Percentiles rank a stretch among this genome's conserved stretches.
Conservation (phyloP, 2,329 filamentous ascomycete genomes). For the Colletotrichum zoysiae region DNA sequence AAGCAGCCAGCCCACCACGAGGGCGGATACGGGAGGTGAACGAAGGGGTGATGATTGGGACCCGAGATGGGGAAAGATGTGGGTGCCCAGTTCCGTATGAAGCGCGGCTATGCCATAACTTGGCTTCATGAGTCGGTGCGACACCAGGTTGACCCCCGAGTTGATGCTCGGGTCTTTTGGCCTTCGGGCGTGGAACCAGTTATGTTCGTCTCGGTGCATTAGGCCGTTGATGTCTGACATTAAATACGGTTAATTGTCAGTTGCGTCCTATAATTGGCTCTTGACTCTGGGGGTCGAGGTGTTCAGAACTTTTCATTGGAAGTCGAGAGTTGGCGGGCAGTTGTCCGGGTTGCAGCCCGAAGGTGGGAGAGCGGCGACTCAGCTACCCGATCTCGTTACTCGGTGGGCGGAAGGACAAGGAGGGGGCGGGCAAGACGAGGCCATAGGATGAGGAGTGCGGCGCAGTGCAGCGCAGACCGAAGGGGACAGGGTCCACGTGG, state of each 20-base stretch:
- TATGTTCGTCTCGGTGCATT: constrained; percentile 9
- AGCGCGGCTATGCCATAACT: background rate
- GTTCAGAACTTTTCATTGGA: constrained; percentile 7
- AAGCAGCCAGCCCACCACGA: constrained; percentile 15
- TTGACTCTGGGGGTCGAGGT: background rate
- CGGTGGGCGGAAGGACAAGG: constrained; percentile 38
- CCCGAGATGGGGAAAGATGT: constrained; percentile 2
- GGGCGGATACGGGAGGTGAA: constrained; percentile 21
- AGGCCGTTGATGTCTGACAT: constrained; percentile 37
- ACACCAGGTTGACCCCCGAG: background rate
- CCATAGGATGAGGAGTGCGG: constrained; percentile 20
- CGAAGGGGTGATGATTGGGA: constrained; percentile 10
- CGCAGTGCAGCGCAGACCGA: constrained; percentile 21
- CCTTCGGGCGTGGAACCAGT: background rate
- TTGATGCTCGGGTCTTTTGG: background rate
- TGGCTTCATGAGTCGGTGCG: background rate
- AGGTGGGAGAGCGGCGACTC: constrained; percentile 30
- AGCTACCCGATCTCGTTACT: constrained; percentile 28
- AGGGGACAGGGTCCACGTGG: constrained; percentile 43
- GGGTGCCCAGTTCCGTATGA: background rate
- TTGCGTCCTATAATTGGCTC: constrained; percentile 26
- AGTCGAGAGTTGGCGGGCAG: background rate
- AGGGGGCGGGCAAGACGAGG: constrained; percentile 34
- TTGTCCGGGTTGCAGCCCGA: constrained; percentile 16
- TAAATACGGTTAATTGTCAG: constrained; percentile 24